Percentiles rank a stretch among this genome's conserved stretches.
These are phyloP conservation scores for Candida sanyaensis DNA, from an alignment of 1,139 yeast genomes.

Conservation along the genomic window DNA sequence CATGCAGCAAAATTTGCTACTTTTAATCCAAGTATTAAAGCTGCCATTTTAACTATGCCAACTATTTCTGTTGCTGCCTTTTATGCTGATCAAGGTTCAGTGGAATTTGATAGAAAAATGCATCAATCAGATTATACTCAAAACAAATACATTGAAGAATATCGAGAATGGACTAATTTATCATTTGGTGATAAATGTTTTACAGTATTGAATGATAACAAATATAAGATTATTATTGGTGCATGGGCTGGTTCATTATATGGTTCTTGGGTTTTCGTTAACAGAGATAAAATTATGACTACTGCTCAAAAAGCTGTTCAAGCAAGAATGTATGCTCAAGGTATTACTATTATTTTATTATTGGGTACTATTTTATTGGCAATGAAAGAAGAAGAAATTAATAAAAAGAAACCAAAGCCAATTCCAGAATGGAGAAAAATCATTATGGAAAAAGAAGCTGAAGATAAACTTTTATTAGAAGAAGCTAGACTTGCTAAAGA, in stretches of 20 bases:
- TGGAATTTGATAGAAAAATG: conserved; percentile 45
- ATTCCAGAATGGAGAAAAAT: conserved; percentile 43
- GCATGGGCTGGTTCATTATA: conserved; percentile 88
- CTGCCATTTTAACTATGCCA: conserved; percentile 44
- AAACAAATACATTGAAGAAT: conserved; percentile 44
- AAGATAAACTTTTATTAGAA: conserved; percentile 16
- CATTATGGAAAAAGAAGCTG: conserved; percentile 26
- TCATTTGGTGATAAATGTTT: conserved; percentile 47
- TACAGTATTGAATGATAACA: conserved; percentile 53
- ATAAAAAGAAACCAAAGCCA: conserved; percentile 35
- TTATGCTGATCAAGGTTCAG: conserved; percentile 52
- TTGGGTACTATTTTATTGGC: conserved; percentile 65
- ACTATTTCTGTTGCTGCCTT: conserved; percentile 42
- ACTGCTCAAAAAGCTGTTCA: conserved; percentile 85
- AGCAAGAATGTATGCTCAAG: conserved; percentile 95
- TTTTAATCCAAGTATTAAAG: conserved; percentile 42
- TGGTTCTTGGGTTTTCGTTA: conserved; percentile 79
- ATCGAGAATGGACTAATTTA: conserved; percentile 51
- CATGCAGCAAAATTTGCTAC: conserved; percentile 36
- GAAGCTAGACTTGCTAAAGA: conserved; percentile 3
- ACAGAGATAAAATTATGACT: conserved; percentile 76
- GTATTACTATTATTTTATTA: conserved; percentile 65
- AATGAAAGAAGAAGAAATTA: conserved; percentile 59
- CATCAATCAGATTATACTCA: conserved; percentile 35
- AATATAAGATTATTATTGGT: conserved; percentile 73